phyloP scores from a whole-genome alignment of 768 basidiomycete genomes.

The Mycena polygramma region DNA sequence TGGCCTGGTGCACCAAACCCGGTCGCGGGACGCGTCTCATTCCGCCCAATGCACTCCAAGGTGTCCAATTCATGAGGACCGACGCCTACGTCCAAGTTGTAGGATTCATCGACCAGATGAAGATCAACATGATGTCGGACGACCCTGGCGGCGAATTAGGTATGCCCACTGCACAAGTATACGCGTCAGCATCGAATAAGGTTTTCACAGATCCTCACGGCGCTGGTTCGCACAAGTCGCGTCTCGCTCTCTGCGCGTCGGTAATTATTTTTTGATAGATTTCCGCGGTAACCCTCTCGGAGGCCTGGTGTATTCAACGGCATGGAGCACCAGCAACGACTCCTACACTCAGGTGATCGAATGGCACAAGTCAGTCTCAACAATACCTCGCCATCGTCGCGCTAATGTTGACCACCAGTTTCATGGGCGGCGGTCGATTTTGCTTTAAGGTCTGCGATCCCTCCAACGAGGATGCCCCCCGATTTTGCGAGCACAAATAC shows the following conservation, averaged over 20 bases:
- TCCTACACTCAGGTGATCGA: conserved; percentile 69
- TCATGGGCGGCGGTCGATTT: conserved; percentile 75
- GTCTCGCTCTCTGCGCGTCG: neutral
- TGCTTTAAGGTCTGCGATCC: conserved; percentile 85
- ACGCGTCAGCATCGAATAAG: conserved; percentile 20
- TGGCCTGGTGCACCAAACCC: conserved; percentile 83
- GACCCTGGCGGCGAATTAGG: conserved; percentile 87
- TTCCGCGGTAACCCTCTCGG: conserved; percentile 83
- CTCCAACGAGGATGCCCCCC: conserved; percentile 57
- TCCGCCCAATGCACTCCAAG: conserved; percentile 72
- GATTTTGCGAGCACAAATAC: conserved; percentile 78
- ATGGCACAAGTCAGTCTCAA: conserved; percentile 73
- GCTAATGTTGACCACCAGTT: conserved; percentile 55
- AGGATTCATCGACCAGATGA: conserved; percentile 74
- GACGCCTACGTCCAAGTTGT: conserved; percentile 71
- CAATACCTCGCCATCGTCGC: neutral
- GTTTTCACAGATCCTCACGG: conserved; percentile 67
- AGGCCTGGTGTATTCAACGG: conserved; percentile 74
- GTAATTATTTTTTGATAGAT: conserved; percentile 5
- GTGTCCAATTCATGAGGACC: conserved; percentile 74
- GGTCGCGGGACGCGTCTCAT: conserved; percentile 81
- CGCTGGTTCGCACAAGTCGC: conserved; percentile 59
- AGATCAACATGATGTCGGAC: conserved; percentile 60
- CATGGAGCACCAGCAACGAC: conserved; percentile 57
- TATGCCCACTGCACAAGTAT: conserved; percentile 70